These are phyloP conservation scores for Phytopythium montanum DNA, from an alignment of 352 stramenopile species.

Conservation along the genomic window DNA sequence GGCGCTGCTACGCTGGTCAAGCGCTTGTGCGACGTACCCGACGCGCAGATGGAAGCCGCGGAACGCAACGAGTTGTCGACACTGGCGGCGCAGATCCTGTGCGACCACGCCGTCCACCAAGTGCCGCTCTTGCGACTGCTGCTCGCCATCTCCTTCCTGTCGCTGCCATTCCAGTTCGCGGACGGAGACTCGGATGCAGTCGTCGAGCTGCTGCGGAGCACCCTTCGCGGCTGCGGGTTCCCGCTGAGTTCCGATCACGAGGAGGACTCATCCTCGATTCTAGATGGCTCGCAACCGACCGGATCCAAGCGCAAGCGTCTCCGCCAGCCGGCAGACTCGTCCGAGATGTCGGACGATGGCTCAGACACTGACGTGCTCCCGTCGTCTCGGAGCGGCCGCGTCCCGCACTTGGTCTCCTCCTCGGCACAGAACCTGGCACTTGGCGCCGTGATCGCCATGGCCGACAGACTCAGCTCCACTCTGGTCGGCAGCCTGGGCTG, in stretches of 20 bases:
- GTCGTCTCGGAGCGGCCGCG: neutral
- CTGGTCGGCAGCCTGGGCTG: neutral
- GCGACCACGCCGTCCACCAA: constrained; percentile 67
- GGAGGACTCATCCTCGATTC: neutral
- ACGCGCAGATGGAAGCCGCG: neutral
- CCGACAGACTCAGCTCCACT: constrained; percentile 22
- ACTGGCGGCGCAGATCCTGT: constrained; percentile 44
- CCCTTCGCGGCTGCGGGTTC: constrained; percentile 4
- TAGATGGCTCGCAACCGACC: neutral
- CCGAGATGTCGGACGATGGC: constrained; percentile 14
- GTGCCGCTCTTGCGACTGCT: constrained; percentile 46
- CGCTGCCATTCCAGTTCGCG: neutral
- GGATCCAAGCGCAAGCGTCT: constrained; percentile 10
- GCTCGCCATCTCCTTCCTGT: constrained; percentile 24
- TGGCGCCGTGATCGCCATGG: constrained; percentile 24
- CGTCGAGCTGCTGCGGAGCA: neutral
- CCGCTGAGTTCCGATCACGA: neutral
- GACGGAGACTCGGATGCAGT: neutral
- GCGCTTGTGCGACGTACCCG: constrained; percentile 27
- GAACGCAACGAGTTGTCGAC: constrained; percentile 13
- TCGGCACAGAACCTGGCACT: constrained; percentile 30
- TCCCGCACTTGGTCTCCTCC: constrained; percentile 35
- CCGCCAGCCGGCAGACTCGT: constrained; percentile 7
- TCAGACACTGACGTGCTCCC: constrained; percentile 8
- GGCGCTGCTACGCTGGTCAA: constrained; percentile 35